Evolutionary conservation across 2,329 filamentous ascomycete species (phyloP), one percentile per base, ranked within the genome.

Genomic region (Penicillium hesseltinei): DNA sequence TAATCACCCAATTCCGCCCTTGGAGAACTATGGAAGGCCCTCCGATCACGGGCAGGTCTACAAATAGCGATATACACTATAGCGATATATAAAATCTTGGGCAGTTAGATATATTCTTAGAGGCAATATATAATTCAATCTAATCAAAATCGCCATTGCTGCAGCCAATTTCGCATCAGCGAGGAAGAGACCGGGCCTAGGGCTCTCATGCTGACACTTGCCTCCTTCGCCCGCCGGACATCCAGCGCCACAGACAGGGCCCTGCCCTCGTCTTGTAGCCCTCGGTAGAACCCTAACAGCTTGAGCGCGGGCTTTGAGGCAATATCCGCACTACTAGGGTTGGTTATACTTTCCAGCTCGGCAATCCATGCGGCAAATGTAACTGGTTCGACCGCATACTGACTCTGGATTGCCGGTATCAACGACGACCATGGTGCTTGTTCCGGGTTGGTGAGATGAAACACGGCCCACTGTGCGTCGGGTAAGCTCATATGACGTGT

Each of bases 261-360:
- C 27, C 59, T 69, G 1, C 59, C 56, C 1, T 59, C 69, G 5
- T 51, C 58, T 15, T 65, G 67, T 64, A 78, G 70, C 1, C 65
- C 70, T 39, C 69, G 71, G 63, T 82, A 84, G 36, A 80, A 79
- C 45, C 80, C 78, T 0, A 84, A 62, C 46, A 84, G 67, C 72
- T 84, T 84, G 27, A 83, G 63, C 2, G 76, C 81, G 0, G 81
- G 81, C 62, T 82, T 83, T 53, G 67, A 71, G 3, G 72, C 72
- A 0, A 81, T 59, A 15, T 76, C 71, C 3, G 73, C 70, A 23
- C 69, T 73, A 17, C 66, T 71, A 5, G 69, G 65, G 0, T 72
- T 70, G 39, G 71, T 65, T 54, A 78, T 80, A 57, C 74, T 59
- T 57, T 80, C 77, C 25, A 84, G 70, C 21, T 70, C 66, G 3